Evolutionary conservation across 2,329 filamentous ascomycete genomes (phyloP), one percentile per base, ranked within the genome.

Genomic region (Ophiostoma himal-ulmi): DNA sequence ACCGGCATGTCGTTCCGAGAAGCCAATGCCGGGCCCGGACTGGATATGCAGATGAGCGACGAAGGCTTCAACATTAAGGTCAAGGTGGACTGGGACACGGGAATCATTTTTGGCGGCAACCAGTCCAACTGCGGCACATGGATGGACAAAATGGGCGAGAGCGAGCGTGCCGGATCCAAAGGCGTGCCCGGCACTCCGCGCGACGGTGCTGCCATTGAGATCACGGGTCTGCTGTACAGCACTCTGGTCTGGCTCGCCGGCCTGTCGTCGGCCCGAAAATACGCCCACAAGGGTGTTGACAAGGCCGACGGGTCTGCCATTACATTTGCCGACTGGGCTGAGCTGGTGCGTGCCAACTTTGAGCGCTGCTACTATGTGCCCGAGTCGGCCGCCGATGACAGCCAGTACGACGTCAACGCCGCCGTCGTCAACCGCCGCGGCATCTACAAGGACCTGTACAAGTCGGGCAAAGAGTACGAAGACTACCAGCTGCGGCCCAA

Each of bases 81-180:
- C 75, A 87, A 91, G 72, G 92, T 96, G 13, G 94, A 99, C 78
- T 98, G 94, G 94, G 83, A 86, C 41, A 95, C 89, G 5, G 96
- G 95, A 30, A 86, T 99, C 73, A 89, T 99, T 71, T 97, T 96
- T 76, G 95, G 96, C 70, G 95, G 96, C 44, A 98, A 92, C 77
- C 94, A 97, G 77, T 85, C 83, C 80, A 99, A 99, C 80, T 99
- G 96, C 76, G 95, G 95, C 69, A 99, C 95, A 1, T 99, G 95
- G 95, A 97, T 97, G 93, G 95, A 99, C 84, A 99, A 99, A 85
- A 99, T 99, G 95, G 95, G 95, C n/a, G 95, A 99, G 79, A 97
- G 93, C 73, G 88, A 91, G 74, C 91, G 89, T 73, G 95, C 96
- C 20, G 90, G 91, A 71, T 97, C 89, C 77, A 98, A 97, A 82